Percentiles rank a stretch among this genome's conserved stretches.
These are phyloP conservation scores for Penicillium diatomitis DNA, from an alignment of 495 filamentous ascomycete species.

Conservation along the genomic window DNA sequence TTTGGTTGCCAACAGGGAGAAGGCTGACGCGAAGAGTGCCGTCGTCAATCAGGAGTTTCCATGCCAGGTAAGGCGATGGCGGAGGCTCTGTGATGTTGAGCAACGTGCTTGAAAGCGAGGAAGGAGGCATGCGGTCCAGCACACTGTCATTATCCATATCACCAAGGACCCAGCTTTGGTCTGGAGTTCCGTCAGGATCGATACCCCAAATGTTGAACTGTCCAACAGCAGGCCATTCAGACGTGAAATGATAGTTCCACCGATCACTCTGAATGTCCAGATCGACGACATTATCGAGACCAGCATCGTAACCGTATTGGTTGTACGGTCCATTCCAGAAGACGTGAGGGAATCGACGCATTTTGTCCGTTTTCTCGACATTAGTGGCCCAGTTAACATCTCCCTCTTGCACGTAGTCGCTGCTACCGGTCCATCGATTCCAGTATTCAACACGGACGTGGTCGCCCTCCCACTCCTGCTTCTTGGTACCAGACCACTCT, in stretches of 20 bases:
- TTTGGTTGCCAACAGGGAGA: constrained; percentile 41
- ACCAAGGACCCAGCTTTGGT: constrained; percentile 47
- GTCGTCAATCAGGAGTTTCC: constrained; percentile 48
- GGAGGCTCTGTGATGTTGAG: constrained; percentile 55
- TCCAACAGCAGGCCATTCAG: constrained; percentile 54
- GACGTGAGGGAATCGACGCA: constrained; percentile 52
- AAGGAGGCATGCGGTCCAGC: constrained; percentile 55
- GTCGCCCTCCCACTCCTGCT: constrained; percentile 55
- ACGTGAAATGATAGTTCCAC: constrained; percentile 54
- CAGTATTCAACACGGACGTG: constrained; percentile 63
- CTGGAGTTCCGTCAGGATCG: constrained; percentile 55
- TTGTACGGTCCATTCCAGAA: constrained; percentile 60
- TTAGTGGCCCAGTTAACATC: constrained; percentile 33
- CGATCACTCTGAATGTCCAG: constrained; percentile 37
- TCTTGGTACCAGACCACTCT: constrained; percentile 51
- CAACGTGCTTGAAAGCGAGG: constrained; percentile 41
- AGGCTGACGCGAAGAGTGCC: constrained; percentile 40
- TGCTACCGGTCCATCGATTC: constrained; percentile 54
- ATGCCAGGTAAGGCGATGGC: constrained; percentile 44
- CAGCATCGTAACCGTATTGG: constrained; percentile 58
- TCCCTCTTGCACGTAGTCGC: constrained; percentile 53
- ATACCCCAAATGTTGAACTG: constrained; percentile 63
- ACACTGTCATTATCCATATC: constrained; percentile 52
- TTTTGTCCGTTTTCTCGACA: no score
- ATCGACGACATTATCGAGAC: constrained; percentile 46